Conservation (phyloP, 164 flowering plant genomes). For the grape (Vitis vinifera) region DNA sequence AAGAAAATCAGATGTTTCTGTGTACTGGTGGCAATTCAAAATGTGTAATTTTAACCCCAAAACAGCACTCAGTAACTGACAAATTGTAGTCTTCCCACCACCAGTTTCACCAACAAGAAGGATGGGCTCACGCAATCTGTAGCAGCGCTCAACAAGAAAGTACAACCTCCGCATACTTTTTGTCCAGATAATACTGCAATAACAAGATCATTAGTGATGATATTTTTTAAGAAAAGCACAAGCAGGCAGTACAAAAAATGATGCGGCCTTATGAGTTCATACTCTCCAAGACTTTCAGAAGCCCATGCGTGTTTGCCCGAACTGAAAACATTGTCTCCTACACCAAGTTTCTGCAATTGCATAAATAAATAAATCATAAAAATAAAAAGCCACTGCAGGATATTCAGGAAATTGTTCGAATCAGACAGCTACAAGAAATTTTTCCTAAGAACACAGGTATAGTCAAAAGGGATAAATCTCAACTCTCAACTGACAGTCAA, state of each 20-base stretch:
- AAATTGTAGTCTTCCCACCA: constrained; percentile 95
- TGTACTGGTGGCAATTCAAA: constrained; percentile 92
- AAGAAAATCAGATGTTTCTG: constrained; percentile 95
- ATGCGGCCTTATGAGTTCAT: constrained; percentile 15
- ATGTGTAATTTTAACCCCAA: constrained; percentile 61
- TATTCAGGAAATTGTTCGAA: no score
- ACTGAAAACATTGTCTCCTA: constrained; percentile 5
- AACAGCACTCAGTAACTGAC: constrained; percentile 68
- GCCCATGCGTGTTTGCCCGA: constrained; percentile 7
- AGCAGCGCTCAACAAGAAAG: constrained; percentile 84
- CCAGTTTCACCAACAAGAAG: constrained; percentile 99
- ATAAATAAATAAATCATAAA: neutral
- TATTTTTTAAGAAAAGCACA: constrained; percentile 2
- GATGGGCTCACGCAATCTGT: constrained; percentile 80
- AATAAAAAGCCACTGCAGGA: neutral
- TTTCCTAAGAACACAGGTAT: no score
- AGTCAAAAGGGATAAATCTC: no score
- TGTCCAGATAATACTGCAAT: constrained; percentile 70
- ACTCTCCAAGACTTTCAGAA: constrained; percentile 37
- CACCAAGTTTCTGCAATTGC: constrained; percentile 33
- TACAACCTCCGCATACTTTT: constrained; percentile 74
- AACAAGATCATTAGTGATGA: constrained; percentile 3
- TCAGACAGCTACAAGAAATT: no score
- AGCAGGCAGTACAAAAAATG: neutral
- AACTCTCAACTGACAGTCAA: no score